phyloP scores from a whole-genome alignment of 2,329 filamentous ascomycete genomes.

The Xylariaceae sp. region DNA sequence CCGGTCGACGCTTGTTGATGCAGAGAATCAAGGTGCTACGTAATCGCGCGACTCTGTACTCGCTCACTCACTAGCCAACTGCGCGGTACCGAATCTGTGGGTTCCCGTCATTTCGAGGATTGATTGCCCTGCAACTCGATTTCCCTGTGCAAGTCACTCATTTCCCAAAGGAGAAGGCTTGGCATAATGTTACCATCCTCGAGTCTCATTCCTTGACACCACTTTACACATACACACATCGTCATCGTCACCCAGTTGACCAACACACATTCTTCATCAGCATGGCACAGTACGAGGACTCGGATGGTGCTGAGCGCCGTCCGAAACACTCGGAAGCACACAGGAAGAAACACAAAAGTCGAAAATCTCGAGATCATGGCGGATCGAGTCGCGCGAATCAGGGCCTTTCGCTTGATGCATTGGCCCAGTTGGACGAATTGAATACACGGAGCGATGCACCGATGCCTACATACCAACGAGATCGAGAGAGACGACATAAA shows the following conservation, averaged over 20 bases:
- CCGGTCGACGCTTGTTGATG: slow-evolving; percentile 32
- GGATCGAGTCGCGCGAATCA: slow-evolving; percentile 29
- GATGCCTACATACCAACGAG: slow-evolving; percentile 36
- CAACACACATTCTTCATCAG: slow-evolving; percentile 7
- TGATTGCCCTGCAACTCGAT: slow-evolving; percentile 19
- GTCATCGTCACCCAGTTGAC: slow-evolving; percentile 2
- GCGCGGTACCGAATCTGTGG: slow-evolving; percentile 10
- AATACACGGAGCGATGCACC: slow-evolving; percentile 42
- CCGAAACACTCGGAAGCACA: slow-evolving; percentile 25
- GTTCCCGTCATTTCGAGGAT: slow-evolving; percentile 8
- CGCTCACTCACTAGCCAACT: slow-evolving; percentile 1
- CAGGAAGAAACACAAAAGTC: slow-evolving; percentile 35
- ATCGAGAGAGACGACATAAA: slow-evolving; percentile 38
- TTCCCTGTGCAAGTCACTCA: slow-evolving; percentile 8
- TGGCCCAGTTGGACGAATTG: slow-evolving; percentile 62
- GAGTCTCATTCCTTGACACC: background rate
- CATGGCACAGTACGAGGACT: slow-evolving; percentile 32
- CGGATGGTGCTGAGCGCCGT: slow-evolving; percentile 21
- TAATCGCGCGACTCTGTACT: background rate
- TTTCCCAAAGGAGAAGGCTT: slow-evolving; percentile 22
- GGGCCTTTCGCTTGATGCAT: slow-evolving; percentile 48
- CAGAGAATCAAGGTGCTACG: slow-evolving; percentile 2
- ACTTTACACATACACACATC: slow-evolving; percentile 1
- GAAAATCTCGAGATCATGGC: slow-evolving; percentile 30
- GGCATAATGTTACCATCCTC: background rate